A percentile compares a stretch with the other conserved stretches of the same genome.
phyloP scores from a whole-genome alignment of 2,329 filamentous ascomycete genomes.

The Penicillium polonicum region DNA sequence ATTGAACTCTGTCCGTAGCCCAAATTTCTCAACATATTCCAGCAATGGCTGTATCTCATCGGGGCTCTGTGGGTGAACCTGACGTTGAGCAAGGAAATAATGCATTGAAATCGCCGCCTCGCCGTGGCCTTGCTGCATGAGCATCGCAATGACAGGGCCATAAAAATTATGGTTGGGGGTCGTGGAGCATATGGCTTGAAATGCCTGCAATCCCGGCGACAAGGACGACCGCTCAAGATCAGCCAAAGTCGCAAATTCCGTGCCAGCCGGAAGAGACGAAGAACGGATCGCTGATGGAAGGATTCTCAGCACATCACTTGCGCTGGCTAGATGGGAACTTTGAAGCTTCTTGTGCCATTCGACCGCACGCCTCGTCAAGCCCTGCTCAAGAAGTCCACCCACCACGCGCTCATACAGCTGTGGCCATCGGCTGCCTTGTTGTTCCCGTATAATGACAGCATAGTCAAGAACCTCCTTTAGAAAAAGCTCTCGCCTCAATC shows the following conservation, averaged over 20 bases:
- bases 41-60: constrained; percentile 44
- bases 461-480: constrained; percentile 37
- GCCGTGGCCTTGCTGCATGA: constrained; percentile 40
- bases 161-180: constrained; percentile 45
- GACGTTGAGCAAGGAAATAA: constrained; percentile 40
- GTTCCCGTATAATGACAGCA: constrained; percentile 41
- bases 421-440: constrained; percentile 40
- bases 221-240: constrained; percentile 12
- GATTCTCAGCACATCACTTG: constrained; percentile 33
- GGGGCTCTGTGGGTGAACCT: constrained; percentile 44
- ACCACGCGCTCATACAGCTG: constrained; percentile 41
- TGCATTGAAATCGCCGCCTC: constrained; percentile 49
- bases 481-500: constrained; percentile 34
- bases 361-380: constrained; percentile 32
- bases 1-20: constrained; percentile 25
- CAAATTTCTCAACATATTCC: constrained; percentile 37
- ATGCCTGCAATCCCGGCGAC: constrained; percentile 31
- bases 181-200: constrained; percentile 45
- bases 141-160: constrained; percentile 39
- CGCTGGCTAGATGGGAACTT: constrained; percentile 29
- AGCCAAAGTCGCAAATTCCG: not conserved
- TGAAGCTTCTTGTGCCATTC: constrained; percentile 42
- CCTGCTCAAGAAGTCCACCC: constrained; percentile 34
- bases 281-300: constrained; percentile 29
- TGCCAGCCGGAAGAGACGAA: constrained; percentile 20